Percentiles rank a stretch among this genome's conserved stretches.
These are phyloP conservation scores for Phytophthora sp. DNA, from an alignment of 352 stramenopile species.

Conservation along the genomic window DNA sequence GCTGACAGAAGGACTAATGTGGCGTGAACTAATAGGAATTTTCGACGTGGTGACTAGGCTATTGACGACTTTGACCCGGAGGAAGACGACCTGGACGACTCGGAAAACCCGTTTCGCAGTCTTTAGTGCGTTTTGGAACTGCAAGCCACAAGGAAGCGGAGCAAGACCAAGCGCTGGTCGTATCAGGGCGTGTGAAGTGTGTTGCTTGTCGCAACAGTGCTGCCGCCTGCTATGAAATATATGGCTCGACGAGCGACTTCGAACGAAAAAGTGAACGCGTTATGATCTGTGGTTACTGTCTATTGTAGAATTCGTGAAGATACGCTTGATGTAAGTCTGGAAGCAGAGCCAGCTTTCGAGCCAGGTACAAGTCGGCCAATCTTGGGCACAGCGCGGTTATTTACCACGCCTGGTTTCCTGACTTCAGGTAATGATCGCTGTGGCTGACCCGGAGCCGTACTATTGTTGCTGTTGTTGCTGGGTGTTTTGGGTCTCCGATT, in stretches of 20 bases:
- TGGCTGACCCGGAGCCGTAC: constrained; percentile 10
- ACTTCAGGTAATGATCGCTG: constrained; percentile 27
- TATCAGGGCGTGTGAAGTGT: not conserved
- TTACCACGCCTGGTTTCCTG: constrained; percentile 22
- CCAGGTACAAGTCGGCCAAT: constrained; percentile 65
- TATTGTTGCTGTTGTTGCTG: constrained; percentile 34
- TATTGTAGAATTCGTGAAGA: constrained; percentile 30
- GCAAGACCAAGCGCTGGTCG: constrained; percentile 2
- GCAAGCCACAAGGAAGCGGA: constrained; percentile 1
- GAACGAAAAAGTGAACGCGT: not conserved
- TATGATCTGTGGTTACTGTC: constrained; percentile 1
- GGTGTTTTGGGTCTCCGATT: constrained; percentile 34
- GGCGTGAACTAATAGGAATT: not conserved
- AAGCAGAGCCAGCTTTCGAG: constrained; percentile 35
- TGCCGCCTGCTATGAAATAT: constrained; percentile 21
- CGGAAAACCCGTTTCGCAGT: constrained; percentile 29
- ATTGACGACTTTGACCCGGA: constrained; percentile 42
- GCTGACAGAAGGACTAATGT: not conserved
- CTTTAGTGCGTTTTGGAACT: constrained; percentile 21
- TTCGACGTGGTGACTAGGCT: constrained; percentile 9
- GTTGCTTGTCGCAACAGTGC: not conserved
- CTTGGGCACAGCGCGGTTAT: constrained; percentile 48
- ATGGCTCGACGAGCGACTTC: constrained; percentile 17
- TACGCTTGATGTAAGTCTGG: constrained; percentile 10
- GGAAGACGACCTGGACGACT: constrained; percentile 25